These are phyloP conservation scores for Penicillium olsonii DNA, from an alignment of 2,329 filamentous ascomycete genomes.

Conservation along the genomic window DNA sequence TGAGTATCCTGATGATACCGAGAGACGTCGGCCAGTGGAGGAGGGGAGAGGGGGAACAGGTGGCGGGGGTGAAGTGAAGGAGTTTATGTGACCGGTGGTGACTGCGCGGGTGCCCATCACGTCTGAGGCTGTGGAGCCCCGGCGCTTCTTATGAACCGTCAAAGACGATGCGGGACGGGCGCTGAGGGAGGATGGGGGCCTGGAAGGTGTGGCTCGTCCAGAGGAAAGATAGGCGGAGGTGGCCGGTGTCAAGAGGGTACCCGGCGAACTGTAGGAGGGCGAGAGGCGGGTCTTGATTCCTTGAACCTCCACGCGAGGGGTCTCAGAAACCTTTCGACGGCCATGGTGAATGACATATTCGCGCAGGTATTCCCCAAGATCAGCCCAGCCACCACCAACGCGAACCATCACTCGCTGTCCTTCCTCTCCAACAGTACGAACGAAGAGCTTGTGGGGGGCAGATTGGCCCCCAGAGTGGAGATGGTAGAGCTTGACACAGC, in stretches of 20 bases:
- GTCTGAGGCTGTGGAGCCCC: conserved; percentile 39
- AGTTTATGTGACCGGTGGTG: conserved; percentile 31
- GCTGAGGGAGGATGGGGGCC: conserved; percentile 39
- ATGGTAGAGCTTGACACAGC: conserved; percentile 90
- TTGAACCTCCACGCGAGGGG: conserved; percentile 56
- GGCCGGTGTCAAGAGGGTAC: conserved; percentile 22
- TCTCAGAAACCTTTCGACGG: conserved; percentile 62
- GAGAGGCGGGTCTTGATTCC: conserved; percentile 44
- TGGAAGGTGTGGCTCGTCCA: conserved; percentile 38
- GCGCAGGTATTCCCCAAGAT: conserved; percentile 89
- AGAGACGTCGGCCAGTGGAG: conserved; percentile 34
- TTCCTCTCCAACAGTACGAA: conserved; percentile 84
- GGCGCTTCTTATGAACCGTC: conserved; percentile 40
- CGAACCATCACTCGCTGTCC: conserved; percentile 97
- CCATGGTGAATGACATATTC: conserved; percentile 93
- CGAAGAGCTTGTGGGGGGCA: conserved; percentile 89
- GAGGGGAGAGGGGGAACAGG: conserved; percentile 6
- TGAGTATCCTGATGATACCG: conserved; percentile 42
- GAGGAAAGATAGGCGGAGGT: conserved; percentile 20
- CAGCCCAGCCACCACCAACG: conserved; percentile 97
- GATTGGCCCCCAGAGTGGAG: conserved; percentile 80
- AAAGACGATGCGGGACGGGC: conserved; percentile 42
- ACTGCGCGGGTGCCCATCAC: conserved; percentile 28
- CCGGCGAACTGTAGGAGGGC: conserved; percentile 31
- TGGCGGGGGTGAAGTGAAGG: conserved; percentile 31